A percentile compares a stretch with the other conserved stretches of the same genome.
phyloP scores from a whole-genome alignment of 75 land plant genomes.

The Picea glauca region DNA sequence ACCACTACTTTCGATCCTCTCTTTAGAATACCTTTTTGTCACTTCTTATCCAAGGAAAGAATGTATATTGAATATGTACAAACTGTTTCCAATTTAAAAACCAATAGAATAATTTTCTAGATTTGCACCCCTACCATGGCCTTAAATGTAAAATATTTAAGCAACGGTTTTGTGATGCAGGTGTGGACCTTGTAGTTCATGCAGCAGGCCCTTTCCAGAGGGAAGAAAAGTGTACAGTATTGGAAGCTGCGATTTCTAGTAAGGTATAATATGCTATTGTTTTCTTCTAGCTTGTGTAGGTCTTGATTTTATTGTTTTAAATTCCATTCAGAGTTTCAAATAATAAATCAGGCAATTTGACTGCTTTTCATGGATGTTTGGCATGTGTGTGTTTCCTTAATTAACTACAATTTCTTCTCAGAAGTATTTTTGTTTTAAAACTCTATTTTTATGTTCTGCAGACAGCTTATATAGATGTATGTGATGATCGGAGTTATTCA shows the following conservation, averaged over 20 bases:
- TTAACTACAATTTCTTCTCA: neutral
- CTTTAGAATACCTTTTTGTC: neutral
- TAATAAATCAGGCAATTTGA: neutral
- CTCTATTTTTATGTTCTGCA: constrained; percentile 14
- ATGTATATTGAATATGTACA: neutral
- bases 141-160: neutral
- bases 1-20: too few relatives aligned
- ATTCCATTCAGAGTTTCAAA: neutral
- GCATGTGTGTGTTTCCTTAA: neutral
- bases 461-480: constrained; percentile 96
- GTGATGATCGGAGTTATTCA: constrained; percentile 84
- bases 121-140: too few relatives aligned
- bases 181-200: constrained; percentile 87
- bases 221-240: constrained; percentile 63
- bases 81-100: neutral
- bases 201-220: constrained; percentile 95
- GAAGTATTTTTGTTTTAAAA: neutral
- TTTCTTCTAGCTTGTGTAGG: neutral
- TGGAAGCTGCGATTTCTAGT: constrained; percentile 80
- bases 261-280: constrained; percentile 36
- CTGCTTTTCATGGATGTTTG: neutral
- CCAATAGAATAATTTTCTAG: neutral
- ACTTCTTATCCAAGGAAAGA: neutral
- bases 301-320: neutral
- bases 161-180: constrained; percentile 26